Conservation (phyloP, 176 grass and related monocot species). For the Oryza australiensis region DNA sequence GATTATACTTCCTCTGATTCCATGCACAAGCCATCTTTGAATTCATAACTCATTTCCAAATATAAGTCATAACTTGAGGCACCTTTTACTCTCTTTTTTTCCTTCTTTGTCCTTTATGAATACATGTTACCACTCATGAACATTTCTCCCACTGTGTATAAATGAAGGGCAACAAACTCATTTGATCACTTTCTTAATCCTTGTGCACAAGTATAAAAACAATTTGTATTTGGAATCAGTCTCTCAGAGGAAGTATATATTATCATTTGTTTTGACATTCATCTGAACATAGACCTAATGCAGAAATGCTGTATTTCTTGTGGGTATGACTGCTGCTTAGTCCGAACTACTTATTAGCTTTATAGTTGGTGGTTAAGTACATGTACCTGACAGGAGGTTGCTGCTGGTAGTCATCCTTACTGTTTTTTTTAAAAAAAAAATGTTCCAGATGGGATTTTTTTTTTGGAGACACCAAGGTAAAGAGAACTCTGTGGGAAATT, state of each 20-base stretch:
- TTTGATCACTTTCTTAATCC: not conserved
- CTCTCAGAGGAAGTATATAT: not conserved
- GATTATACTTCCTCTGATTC: not conserved
- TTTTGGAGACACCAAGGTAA: not conserved
- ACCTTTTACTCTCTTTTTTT: not conserved
- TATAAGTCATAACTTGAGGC: not conserved
- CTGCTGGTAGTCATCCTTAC: not conserved
- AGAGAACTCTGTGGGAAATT: too few species aligned
- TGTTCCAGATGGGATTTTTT: not conserved
- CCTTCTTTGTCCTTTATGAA: not conserved
- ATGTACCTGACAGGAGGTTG: not conserved
- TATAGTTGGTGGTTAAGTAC: not conserved
- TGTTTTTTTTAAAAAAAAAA: not conserved
- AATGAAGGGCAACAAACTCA: not conserved
- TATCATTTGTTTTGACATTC: conserved; percentile 18
- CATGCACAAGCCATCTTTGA: not conserved
- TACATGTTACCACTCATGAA: not conserved
- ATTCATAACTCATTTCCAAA: not conserved
- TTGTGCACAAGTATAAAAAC: not conserved
- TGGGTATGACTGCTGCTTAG: not conserved
- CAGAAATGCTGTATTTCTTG: not conserved
- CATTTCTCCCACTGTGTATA: not conserved
- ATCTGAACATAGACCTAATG: not conserved
- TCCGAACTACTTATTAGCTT: not conserved
- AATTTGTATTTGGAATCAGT: not conserved